Evolutionary conservation across 306 rosid genomes (phyloP), one percentile per base, ranked within the genome.

Genomic region (Corylus americana): DNA sequence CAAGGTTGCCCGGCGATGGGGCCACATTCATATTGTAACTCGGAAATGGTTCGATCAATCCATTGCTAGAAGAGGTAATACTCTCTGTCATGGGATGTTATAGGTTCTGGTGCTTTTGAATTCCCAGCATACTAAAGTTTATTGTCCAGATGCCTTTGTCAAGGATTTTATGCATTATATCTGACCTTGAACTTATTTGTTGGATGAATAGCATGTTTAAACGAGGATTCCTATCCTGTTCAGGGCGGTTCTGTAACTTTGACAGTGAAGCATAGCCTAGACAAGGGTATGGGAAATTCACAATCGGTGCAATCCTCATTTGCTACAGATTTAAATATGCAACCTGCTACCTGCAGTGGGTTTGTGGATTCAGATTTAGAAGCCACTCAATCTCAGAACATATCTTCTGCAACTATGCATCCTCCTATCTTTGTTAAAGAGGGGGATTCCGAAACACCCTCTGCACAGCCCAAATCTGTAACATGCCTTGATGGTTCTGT

Each of bases 41-140:
- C 90, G 79, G 73, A 92, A 91, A 85, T 95, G 98, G 98, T 90
- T 95, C 82, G 88, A 91, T 86, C 96, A 92, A 79, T 95, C 92
- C 73, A 77, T 95, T 81, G 84, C 83, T 50, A 87, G 91, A 89
- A 90, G 86, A 90, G 98, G 98, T 95, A 83, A 73, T 81, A 13
- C 29, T 39, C 11, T 67, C 51, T 39, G 53, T 76, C 20, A 22
- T 59, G 68, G 11, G 58, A 73, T 79, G 74, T 70, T 47, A 75
- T 77, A 53, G 22, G 70, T 57, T 71, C 72, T 79, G 57, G 63
- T 73, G 71, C 63, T 75, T 88, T 73, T 37, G 57, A 48, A 75
- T 78, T 80, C 72, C 22, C 44, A 42, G 50, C 71, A 16, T 61
- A 67, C 16, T 49, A 14, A 50, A 39, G 53, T 22, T 81, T 35